Conservation (phyloP, 2,329 filamentous ascomycete genomes). For the Karstenula rhodostoma region DNA sequence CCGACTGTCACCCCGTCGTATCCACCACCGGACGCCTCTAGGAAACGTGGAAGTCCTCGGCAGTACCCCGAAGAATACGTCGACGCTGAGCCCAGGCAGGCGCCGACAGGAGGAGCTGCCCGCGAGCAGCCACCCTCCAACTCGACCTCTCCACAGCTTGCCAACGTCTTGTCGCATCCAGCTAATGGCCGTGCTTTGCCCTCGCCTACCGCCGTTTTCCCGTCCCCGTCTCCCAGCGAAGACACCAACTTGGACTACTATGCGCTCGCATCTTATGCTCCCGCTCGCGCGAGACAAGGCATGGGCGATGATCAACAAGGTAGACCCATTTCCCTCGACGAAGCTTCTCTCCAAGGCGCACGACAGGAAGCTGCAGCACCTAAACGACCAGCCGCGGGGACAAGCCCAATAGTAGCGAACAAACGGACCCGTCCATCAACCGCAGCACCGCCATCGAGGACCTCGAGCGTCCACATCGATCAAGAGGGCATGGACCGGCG, state of each 20-base stretch:
- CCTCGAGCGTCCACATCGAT: not conserved
- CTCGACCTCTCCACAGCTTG: slow-evolving; percentile 46
- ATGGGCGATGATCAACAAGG: not conserved
- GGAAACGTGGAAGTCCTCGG: slow-evolving; percentile 23
- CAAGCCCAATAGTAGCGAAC: not conserved
- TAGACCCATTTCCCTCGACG: not conserved
- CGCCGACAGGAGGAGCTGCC: not conserved
- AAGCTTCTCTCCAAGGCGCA: slow-evolving; percentile 5
- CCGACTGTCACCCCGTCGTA: not conserved
- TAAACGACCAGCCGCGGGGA: slow-evolving; percentile 9
- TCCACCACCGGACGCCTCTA: slow-evolving; percentile 6
- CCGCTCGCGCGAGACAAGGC: not conserved
- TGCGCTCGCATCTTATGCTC: not conserved
- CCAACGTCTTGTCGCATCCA: slow-evolving; percentile 33
- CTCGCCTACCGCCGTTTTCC: slow-evolving; percentile 54
- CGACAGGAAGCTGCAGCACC: slow-evolving; percentile 3
- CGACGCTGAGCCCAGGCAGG: not conserved
- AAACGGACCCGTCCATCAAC: slow-evolving; percentile 12
- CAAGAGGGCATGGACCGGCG: not conserved
- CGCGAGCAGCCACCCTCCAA: slow-evolving; percentile 33
- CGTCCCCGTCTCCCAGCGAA: slow-evolving; percentile 70
- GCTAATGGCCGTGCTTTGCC: slow-evolving; percentile 9
- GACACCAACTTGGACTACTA: slow-evolving; percentile 43
- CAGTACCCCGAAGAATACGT: slow-evolving; percentile 15
- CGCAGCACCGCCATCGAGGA: slow-evolving; percentile 4